A percentile compares a stretch with the other conserved stretches of the same genome.
Conservation (phyloP, 257 asterid genomes). For the Perilla frutescens region DNA sequence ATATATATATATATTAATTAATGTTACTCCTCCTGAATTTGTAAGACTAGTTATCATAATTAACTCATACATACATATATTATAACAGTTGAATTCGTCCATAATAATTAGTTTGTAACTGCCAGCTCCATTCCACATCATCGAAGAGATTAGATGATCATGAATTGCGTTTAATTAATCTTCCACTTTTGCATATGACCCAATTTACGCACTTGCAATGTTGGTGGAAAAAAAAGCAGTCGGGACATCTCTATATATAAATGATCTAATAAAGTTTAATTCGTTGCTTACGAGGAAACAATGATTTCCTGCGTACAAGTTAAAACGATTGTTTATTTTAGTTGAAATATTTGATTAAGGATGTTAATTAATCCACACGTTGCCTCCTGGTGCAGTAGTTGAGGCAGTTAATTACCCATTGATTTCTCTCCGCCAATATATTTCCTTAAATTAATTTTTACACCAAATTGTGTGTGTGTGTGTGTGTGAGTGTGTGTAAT, state of each 20-base stretch:
- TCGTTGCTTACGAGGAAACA: slow-evolving; percentile 35
- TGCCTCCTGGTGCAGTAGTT: neutral
- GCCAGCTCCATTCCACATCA: slow-evolving; percentile 14
- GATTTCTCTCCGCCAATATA: too few species aligned
- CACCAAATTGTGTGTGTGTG: too few species aligned
- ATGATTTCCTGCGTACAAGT: neutral
- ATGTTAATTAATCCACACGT: slow-evolving; percentile 1
- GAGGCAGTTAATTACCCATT: neutral
- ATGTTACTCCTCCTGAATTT: neutral
- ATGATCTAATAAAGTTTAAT: neutral
- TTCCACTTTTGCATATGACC: neutral
- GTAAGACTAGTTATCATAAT: too few species aligned
- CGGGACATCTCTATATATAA: too few species aligned
- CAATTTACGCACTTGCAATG: slow-evolving; percentile 1
- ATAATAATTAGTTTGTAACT: neutral
- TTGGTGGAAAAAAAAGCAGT: neutral
- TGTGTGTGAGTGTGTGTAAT: too few species aligned
- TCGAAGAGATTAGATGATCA: neutral
- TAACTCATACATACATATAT: too few species aligned
- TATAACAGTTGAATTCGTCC: neutral
- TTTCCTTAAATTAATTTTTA: too few species aligned
- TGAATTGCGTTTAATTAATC: neutral
- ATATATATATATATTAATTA: neutral
- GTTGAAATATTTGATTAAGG: neutral
- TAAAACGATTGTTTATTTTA: neutral